Evolutionary conservation across 306 rosid species (phyloP), one percentile per base, ranked within the genome.

Genomic region (Datisca glomerata): DNA sequence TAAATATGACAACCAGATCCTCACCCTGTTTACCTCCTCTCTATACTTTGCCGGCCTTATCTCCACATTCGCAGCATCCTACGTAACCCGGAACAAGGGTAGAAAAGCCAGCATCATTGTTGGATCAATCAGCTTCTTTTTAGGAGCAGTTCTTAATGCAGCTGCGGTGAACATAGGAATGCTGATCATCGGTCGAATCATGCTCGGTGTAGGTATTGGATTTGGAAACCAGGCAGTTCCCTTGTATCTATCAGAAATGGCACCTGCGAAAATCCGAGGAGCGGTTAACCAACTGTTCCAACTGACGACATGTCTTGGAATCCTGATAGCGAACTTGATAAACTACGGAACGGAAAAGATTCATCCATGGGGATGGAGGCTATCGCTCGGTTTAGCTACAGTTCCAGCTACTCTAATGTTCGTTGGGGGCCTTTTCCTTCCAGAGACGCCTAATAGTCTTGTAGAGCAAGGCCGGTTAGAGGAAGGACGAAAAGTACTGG

Each of bases 171-270:
- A 91, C 59, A 63, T 91, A 45, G 43, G 59, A 19, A 91, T 80
- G 93, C 61, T 91, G n/a, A 81, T 91, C 47, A 43, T 85, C 20
- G 96, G 99, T 0, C 56, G 96, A 15, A 60, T 85, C 43, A 47
- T 91, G 49, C 94, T 91, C 21, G 96, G 96, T 1, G 40, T 78
- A 12, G 94, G 96, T 49, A 80, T 80, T 51, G 99, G 99, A 19
- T 91, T 91, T 24, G 99, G 94, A 22, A 91, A 85, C 50, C 99
- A 85, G 94, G 96, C 93, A 2, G 94, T 81, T 55, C 96, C 94
- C 1, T 46, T 86, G 55, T 86, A 86, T 60, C 94, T 86, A 11
- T 79, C 94, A 0, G 94, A 86, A 66, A 86, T 86, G 85, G 74
- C 96, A 24, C 96, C 96, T 1, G 84, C 85, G 1, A 75, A 86